Evolutionary conservation across 352 stramenopile genomes (phyloP), one percentile per base, ranked within the genome.

Genomic region (Phytophthora ohioensis): DNA sequence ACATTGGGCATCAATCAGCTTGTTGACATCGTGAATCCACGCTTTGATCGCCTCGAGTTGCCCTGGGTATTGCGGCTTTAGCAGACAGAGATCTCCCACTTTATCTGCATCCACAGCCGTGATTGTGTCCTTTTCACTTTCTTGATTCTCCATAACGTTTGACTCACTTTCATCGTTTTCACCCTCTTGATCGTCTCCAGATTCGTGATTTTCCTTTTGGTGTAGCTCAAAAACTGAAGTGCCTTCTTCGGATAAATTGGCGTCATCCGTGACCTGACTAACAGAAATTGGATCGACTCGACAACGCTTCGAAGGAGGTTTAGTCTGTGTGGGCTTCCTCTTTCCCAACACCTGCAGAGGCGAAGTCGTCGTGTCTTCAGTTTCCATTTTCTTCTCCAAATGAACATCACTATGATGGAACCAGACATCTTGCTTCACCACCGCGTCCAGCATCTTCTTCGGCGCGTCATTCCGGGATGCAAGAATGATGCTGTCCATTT

Each of bases 401-500:
- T 27, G 12, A 34, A 17, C 13, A 34, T 30, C 49, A 1, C 42
- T 31, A 12, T 35, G 41, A 49, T 51, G 52, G 30, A 68, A 69
- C 61, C 61, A 63, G 5, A 62, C 41, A 5, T 63, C 42, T 36
- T 63, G 43, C 27, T 51, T 63, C 41, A 63, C 9, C 10, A 63
- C 41, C 13, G 42, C 21, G 13, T 51, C 27, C 8, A 69, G 15
- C 21, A 63, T 69, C 15, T 3, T 5, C 43, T 56, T 42, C 1
- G 41, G 38, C 21, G 61, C 52, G 10, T 45, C 53, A 8, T 38
- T 57, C 13, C 41, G 21, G 7, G 61, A 69, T 34, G 61, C 61
- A 34, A 62, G 52, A 34, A 69, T 48, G 42, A 63, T 35, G 12
- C 27, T 45, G 36, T 51, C 59, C 61, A 69, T 69, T 35, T 63